Evolutionary conservation across 495 filamentous ascomycete species (phyloP).

Genomic region (Xylaria grammica): DNA sequence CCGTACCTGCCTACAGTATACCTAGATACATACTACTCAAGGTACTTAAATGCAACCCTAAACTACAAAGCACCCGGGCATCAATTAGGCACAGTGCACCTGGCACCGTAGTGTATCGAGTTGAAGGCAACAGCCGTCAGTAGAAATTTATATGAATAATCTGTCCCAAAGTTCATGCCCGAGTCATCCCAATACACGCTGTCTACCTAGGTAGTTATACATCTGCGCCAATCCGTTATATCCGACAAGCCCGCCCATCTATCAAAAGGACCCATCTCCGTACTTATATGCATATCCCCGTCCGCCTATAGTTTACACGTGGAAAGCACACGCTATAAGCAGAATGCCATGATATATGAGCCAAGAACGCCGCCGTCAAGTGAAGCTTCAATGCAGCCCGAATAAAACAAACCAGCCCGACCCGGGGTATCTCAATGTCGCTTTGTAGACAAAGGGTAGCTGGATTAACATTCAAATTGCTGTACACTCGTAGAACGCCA

Average conservation of each 20-base stretch:
- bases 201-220: conserved; percentile 21
- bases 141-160: not conserved
- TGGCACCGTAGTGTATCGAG: too few species aligned
- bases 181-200: not conserved
- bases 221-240: conserved; percentile 7
- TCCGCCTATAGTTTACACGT: conserved; percentile 17
- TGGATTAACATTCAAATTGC: not conserved
- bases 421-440: conserved; percentile 23
- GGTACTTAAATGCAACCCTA: too few species aligned
- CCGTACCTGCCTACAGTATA: too few species aligned
- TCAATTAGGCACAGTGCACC: too few species aligned
- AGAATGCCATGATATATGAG: conserved; percentile 17
- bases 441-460: not conserved
- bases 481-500: conserved; percentile 13
- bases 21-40: too few species aligned
- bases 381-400: conserved; percentile 14
- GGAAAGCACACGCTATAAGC: conserved; percentile 7
- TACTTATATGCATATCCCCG: conserved; percentile 18
- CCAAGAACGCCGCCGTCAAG: conserved; percentile 13
- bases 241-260: conserved; percentile 12
- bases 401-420: conserved; percentile 18
- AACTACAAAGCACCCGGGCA: too few species aligned
- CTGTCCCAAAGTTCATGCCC: conserved; percentile 11
- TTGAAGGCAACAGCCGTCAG: not conserved
- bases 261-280: conserved; percentile 18